Percentiles rank a stretch among this genome's conserved stretches.
Evolutionary conservation across 371 early-diverging fungal genomes (phyloP).

Genomic region (Batrachochytrium dendrobatidis): DNA sequence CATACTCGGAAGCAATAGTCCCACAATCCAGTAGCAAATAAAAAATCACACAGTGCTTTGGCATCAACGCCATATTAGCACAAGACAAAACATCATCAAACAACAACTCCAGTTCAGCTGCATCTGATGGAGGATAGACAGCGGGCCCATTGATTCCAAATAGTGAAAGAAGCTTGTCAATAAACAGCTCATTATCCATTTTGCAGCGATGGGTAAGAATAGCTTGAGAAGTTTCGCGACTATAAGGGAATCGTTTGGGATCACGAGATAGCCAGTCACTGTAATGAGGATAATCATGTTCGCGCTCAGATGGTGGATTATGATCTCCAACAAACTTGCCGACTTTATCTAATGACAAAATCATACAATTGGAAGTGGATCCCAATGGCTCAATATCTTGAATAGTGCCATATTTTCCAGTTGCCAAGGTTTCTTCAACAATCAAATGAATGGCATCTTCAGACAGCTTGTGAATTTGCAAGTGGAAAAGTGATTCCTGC

Average conservation of each 20-base stretch:
- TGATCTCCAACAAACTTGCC: not conserved
- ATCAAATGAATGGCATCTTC: no score
- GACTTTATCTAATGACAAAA: not conserved
- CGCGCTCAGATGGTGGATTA: not conserved
- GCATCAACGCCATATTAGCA: not conserved
- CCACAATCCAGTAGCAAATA: not conserved
- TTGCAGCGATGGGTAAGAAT: not conserved
- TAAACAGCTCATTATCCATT: not conserved
- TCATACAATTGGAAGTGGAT: not conserved
- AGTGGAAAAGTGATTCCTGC: no score
- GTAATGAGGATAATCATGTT: not conserved
- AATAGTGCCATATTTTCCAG: no score
- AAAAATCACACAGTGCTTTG: not conserved
- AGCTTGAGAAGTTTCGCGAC: not conserved
- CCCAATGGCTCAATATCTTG: not conserved
- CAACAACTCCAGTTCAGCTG: not conserved
- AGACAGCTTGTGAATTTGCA: no score
- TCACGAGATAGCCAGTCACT: not conserved
- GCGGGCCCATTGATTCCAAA: not conserved
- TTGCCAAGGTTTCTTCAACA: no score
- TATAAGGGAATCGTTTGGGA: not conserved
- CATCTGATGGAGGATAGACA: not conserved
- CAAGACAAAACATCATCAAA: not conserved
- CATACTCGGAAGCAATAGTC: not conserved
- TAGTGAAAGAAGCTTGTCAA: not conserved